These are phyloP conservation scores for Nectriaceae sp. DNA, from an alignment of 2,329 filamentous ascomycete genomes.

Conservation along the genomic window DNA sequence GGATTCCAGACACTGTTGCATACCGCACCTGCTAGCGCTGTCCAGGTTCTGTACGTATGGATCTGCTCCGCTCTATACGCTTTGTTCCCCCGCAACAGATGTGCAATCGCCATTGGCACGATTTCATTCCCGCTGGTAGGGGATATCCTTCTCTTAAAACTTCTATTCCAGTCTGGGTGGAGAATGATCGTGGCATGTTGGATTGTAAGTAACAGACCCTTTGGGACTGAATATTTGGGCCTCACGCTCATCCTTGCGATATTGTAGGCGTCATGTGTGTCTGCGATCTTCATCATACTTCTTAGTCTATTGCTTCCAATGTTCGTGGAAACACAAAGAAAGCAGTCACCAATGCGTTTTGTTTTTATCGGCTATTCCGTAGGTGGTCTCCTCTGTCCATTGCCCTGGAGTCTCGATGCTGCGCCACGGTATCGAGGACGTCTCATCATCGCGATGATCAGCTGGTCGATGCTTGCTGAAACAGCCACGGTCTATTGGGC, in stretches of 20 bases:
- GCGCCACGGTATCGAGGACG: constrained; percentile 9
- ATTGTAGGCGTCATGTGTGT: neutral
- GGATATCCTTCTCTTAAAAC: neutral
- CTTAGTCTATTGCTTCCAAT: constrained; percentile 9
- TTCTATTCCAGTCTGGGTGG: constrained; percentile 4
- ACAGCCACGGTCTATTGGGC: no score
- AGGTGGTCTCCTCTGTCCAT: constrained; percentile 1
- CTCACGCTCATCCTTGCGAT: neutral
- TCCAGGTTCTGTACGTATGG: constrained; percentile 3
- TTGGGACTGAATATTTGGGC: no score
- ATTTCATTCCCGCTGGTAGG: constrained; percentile 3
- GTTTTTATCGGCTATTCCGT: constrained; percentile 6
- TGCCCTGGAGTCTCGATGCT: constrained; percentile 3
- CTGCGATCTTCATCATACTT: neutral
- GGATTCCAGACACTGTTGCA: constrained; percentile 4
- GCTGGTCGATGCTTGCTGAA: no score
- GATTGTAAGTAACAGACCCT: constrained; percentile 6
- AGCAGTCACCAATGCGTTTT: constrained; percentile 3
- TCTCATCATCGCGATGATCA: no score
- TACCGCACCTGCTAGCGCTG: neutral
- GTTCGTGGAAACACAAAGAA: constrained; percentile 13
- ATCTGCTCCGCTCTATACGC: neutral
- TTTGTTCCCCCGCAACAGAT: neutral
- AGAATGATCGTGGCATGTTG: constrained; percentile 3
- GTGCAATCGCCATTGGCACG: neutral